phyloP scores from a whole-genome alignment of 257 asterid species.

The Henckelia pumila region DNA sequence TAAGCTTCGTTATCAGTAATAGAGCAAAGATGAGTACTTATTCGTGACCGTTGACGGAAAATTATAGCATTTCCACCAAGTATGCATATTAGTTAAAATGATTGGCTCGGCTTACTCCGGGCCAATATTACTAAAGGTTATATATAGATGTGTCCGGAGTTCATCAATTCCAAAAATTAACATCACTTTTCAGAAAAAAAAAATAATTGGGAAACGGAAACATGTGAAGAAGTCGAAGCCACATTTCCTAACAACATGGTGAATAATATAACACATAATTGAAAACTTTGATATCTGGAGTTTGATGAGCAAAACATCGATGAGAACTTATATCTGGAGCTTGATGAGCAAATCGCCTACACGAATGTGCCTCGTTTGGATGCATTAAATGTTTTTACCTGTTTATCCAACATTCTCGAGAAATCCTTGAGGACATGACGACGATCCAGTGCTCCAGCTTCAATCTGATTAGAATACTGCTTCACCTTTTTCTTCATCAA shows the following conservation, averaged over 20 bases:
- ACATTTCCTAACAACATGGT: not conserved
- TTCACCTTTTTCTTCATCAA: constrained; percentile 87
- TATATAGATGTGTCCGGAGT: not conserved
- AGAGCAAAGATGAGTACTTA: not conserved
- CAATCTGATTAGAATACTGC: constrained; percentile 71
- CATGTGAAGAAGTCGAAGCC: not conserved
- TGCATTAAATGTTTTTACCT: constrained; percentile 43
- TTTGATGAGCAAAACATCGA: not conserved
- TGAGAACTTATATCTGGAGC: not conserved
- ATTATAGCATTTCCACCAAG: not conserved
- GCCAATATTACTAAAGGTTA: not conserved
- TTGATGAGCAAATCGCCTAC: not conserved
- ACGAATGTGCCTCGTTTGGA: not conserved
- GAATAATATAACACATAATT: not conserved
- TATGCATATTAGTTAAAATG: not conserved
- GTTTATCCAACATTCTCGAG: constrained; percentile 85
- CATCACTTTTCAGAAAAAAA: not conserved
- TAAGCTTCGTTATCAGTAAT: constrained; percentile 5
- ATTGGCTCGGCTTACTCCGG: not conserved
- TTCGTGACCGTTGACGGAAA: not conserved
- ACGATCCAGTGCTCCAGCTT: constrained; percentile 62
- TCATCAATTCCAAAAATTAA: not conserved
- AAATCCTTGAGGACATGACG: constrained; percentile 89
- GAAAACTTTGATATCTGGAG: not conserved
- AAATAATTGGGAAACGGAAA: not conserved